phyloP scores from a whole-genome alignment of 202 grass and related monocot species.

The Setaria viridis region DNA sequence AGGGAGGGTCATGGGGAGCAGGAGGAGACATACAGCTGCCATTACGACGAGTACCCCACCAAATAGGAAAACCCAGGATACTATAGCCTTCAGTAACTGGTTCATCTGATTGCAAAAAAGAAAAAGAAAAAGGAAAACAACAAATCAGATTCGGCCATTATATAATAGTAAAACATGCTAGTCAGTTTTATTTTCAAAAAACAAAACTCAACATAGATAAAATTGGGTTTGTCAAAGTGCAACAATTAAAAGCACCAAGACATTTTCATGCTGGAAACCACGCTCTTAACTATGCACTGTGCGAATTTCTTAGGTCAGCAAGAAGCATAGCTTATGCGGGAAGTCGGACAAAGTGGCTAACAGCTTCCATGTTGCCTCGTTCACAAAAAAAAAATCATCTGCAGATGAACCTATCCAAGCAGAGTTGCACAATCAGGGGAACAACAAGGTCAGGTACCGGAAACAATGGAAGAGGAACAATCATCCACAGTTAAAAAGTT shows the following conservation, averaged over 20 bases:
- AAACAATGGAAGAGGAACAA: neutral
- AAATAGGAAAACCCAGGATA: constrained; percentile 32
- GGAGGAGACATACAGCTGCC: constrained; percentile 14
- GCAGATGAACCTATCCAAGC: neutral
- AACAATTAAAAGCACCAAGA: neutral
- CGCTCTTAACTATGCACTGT: neutral
- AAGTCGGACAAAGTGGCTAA: neutral
- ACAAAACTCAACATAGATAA: neutral
- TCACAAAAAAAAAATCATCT: neutral
- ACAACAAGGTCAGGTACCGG: neutral
- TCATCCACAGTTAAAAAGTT: no score
- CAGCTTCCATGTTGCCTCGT: constrained; percentile 1
- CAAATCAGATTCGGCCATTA: neutral
- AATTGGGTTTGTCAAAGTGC: neutral
- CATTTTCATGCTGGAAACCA: neutral
- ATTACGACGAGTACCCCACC: constrained; percentile 34
- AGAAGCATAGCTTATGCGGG: neutral
- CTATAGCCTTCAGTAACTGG: constrained; percentile 33
- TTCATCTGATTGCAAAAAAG: constrained; percentile 32
- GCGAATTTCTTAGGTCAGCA: neutral
- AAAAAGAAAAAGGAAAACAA: neutral
- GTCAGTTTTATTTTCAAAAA: neutral
- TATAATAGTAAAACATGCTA: neutral
- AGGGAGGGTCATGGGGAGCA: neutral
- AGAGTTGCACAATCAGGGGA: neutral